phyloP scores from a whole-genome alignment of 257 asterid genomes.

The Cordia subcordata region DNA sequence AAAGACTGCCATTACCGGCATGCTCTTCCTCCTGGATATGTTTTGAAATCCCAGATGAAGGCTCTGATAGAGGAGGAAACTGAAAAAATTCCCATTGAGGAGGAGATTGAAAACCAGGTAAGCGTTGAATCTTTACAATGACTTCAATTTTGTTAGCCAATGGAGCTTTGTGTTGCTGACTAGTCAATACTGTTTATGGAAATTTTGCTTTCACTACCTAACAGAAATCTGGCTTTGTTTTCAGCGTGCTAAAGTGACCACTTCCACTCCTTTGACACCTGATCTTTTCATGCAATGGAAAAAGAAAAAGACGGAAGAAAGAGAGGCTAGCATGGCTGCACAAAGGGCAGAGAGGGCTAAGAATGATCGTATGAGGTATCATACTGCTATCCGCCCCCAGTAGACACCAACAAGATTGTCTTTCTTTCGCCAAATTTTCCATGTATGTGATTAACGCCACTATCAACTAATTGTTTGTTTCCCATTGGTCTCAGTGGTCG shows the following conservation, averaged over 20 bases:
- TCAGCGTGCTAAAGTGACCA: conserved; percentile 60
- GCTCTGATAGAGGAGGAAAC: conserved; percentile 79
- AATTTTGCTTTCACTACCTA: conserved; percentile 4
- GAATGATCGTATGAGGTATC: conserved; percentile 94
- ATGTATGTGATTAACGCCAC: not conserved
- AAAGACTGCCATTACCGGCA: conserved; percentile 76
- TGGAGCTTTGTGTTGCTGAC: no score
- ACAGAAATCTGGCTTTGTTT: conserved; percentile 12
- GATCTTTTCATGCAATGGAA: conserved; percentile 72
- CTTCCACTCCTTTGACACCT: conserved; percentile 70
- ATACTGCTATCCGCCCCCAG: no score
- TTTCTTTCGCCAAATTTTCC: not conserved
- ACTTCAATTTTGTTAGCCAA: no score
- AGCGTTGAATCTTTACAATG: not conserved
- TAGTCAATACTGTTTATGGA: no score
- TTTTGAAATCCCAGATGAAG: conserved; percentile 81
- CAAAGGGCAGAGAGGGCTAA: conserved; percentile 93
- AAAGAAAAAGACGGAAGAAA: conserved; percentile 70
- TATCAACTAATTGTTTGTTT: conserved; percentile 7
- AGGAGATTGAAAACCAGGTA: conserved; percentile 89
- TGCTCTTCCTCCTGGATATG: conserved; percentile 82
- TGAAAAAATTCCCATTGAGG: conserved; percentile 59
- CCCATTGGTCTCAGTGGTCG: conserved; percentile 61
- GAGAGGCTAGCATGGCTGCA: conserved; percentile 80
- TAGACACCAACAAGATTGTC: no score